A percentile compares a stretch with the other conserved stretches of the same genome.
These are phyloP conservation scores for Schwanniomyces polymorphus DNA, from an alignment of 805 yeast genomes.

Conservation along the genomic window DNA sequence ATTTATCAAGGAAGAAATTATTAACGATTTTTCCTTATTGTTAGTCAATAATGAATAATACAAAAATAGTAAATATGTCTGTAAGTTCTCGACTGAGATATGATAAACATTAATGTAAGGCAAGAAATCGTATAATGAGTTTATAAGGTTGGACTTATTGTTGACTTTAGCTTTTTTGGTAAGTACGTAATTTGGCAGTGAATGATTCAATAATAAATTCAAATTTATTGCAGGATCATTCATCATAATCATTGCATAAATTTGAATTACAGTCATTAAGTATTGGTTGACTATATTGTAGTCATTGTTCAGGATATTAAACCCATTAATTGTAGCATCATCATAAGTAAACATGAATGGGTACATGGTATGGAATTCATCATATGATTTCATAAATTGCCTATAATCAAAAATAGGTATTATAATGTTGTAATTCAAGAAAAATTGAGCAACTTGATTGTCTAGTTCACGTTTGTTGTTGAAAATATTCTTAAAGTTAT, in stretches of 20 bases:
- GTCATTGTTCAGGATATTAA: conserved; percentile 48
- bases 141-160: conserved; percentile 28
- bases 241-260: conserved; percentile 53
- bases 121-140: conserved; percentile 44
- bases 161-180: conserved; percentile 17
- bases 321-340: conserved; percentile 46
- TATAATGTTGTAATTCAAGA: conserved; percentile 52
- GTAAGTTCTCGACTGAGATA: conserved; percentile 48
- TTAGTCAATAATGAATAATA: conserved; percentile 47
- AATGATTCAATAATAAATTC: conserved; percentile 39
- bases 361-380: conserved; percentile 47
- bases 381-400: conserved; percentile 52
- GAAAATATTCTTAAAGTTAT: conserved; percentile 42
- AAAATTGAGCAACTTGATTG: conserved; percentile 47
- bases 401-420: conserved; percentile 57
- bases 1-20: conserved; percentile 38
- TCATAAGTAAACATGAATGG: conserved; percentile 49
- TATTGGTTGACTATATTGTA: conserved; percentile 42
- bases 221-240: conserved; percentile 47
- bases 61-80: conserved; percentile 49
- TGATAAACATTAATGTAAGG: conserved; percentile 51
- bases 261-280: conserved; percentile 45
- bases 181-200: conserved; percentile 28
- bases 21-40: conserved; percentile 40
- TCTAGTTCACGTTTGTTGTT: conserved; percentile 42